Evolutionary conservation across 148 eudicot species (phyloP).

Genomic region (Camellia granthamiana): DNA sequence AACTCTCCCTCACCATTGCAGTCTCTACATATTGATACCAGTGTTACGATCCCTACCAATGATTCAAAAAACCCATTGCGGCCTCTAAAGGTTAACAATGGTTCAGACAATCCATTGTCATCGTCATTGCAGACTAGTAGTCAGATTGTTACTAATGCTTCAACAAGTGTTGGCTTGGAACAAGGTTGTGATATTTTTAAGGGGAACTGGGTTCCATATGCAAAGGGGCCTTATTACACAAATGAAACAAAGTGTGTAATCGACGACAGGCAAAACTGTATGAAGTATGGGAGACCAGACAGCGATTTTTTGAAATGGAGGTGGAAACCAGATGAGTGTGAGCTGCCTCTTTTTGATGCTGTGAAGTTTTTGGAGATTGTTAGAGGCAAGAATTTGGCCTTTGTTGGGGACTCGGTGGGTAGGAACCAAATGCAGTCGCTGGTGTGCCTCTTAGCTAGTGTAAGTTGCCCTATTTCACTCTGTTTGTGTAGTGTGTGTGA

Average conservation of each 20-base stretch:
- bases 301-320: constrained; percentile 38
- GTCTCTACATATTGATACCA: too few relatives aligned
- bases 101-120: not conserved
- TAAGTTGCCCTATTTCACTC: constrained; percentile 29
- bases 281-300: constrained; percentile 43
- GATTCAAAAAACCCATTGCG: too few relatives aligned
- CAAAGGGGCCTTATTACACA: constrained; percentile 28
- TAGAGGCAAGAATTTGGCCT: constrained; percentile 36
- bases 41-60: too few relatives aligned
- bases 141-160: not conserved
- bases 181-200: constrained; percentile 29
- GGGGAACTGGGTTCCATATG: constrained; percentile 38
- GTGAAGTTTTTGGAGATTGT: constrained; percentile 26
- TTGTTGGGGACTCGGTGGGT: constrained; percentile 47
- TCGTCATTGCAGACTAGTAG: too few relatives aligned
- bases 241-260: constrained; percentile 19
- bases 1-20: too few relatives aligned
- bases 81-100: too few relatives aligned
- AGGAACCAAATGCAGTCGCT: constrained; percentile 49
- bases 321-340: constrained; percentile 45
- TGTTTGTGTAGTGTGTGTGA: too few relatives aligned
- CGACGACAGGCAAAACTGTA: constrained; percentile 37
- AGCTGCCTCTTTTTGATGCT: constrained; percentile 31
- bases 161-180: not conserved
- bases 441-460: constrained; percentile 33